Conservation (phyloP, 768 basidiomycete genomes). For the Calvatia gigantea region DNA sequence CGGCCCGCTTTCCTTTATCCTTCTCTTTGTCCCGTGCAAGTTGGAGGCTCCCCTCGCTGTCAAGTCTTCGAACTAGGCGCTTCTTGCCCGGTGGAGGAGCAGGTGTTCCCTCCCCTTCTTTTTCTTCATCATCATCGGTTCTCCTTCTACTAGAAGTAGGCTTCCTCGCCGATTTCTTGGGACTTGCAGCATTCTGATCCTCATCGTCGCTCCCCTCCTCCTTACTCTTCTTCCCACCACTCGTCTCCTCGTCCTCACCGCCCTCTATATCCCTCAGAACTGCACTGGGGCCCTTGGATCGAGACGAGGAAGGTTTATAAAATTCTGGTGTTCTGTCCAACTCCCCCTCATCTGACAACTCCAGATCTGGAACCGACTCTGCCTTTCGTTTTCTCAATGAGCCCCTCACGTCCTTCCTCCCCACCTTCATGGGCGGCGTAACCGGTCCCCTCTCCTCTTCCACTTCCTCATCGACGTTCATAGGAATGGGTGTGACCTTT, state of each 20-base stretch:
- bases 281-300: too few relatives aligned
- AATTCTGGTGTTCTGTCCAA: background rate
- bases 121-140: background rate
- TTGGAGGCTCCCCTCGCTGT: background rate
- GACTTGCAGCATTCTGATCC: background rate
- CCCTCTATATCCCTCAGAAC: too few relatives aligned
- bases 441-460: slow-evolving; percentile 6
- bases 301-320: background rate
- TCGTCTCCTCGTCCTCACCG: background rate
- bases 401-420: slow-evolving; percentile 6
- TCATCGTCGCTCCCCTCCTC: too few relatives aligned
- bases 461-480: slow-evolving; percentile 15
- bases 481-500: background rate
- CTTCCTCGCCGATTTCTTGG: slow-evolving; percentile 5
- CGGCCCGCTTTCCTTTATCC: background rate
- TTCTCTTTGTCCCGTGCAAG: background rate
- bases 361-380: background rate
- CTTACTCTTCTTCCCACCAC: slow-evolving; percentile 5
- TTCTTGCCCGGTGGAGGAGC: background rate
- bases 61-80: slow-evolving; percentile 1
- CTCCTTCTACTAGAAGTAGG: background rate
- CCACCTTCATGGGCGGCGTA: slow-evolving; percentile 14
- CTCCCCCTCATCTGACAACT: slow-evolving; percentile 14
- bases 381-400: background rate
- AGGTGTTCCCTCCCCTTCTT: background rate